A percentile compares a stretch with the other conserved stretches of the same genome.
Evolutionary conservation across 305 asterid species (phyloP).

Genomic region (Solanum chacoense): DNA sequence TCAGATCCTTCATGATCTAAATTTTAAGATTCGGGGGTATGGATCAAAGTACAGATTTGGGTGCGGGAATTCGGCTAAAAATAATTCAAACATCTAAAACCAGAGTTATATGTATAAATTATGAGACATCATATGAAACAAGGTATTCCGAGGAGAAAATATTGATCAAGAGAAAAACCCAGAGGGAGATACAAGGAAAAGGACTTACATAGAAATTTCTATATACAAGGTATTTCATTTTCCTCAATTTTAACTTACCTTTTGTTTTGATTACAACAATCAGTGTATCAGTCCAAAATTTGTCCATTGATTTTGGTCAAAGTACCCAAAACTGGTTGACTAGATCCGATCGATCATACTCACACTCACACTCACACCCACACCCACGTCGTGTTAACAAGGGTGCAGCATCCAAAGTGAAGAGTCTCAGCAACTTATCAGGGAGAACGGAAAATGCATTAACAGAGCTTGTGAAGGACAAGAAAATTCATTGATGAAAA

Average conservation of each 20-base stretch:
- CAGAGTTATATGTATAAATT: neutral
- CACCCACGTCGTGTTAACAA: neutral
- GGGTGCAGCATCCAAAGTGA: neutral
- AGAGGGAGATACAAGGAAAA: neutral
- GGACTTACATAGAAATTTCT: neutral
- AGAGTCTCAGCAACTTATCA: neutral
- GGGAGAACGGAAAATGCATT: neutral
- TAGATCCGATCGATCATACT: neutral
- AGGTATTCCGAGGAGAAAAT: neutral
- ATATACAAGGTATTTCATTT: neutral
- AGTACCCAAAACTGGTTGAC: neutral
- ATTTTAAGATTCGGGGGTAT: neutral
- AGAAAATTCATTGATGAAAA: neutral
- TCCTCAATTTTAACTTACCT: neutral
- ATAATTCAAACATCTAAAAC: neutral
- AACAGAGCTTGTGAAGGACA: neutral
- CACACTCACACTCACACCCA: neutral
- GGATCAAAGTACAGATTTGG: neutral
- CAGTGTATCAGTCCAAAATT: neutral
- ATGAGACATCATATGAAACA: neutral
- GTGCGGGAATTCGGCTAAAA: neutral
- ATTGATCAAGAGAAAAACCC: neutral
- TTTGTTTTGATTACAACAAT: neutral
- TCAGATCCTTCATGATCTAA: neutral
- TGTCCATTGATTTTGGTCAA: neutral